Percentiles rank a stretch among this genome's conserved stretches.
Evolutionary conservation across 768 basidiomycete species (phyloP).

Genomic region (Gloeostereum incarnatum): DNA sequence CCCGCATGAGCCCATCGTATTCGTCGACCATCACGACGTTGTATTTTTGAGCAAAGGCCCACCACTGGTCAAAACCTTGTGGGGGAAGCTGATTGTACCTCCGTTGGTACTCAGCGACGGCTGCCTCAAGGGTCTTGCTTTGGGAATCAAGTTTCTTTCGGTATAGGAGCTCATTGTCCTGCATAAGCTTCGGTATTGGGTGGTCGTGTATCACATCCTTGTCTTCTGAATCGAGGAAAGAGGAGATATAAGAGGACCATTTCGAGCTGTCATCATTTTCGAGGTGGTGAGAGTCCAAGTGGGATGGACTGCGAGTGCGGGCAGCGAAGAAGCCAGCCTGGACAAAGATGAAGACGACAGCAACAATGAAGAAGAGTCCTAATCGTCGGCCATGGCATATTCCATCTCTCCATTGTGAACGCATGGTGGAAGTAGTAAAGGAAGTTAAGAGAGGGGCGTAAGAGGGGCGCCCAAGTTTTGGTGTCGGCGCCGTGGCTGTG

Average conservation of each 20-base stretch:
- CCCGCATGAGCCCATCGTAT: slow-evolving; percentile 71
- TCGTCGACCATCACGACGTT: slow-evolving; percentile 81
- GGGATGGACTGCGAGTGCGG: no score
- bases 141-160: slow-evolving; percentile 59
- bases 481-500: no score
- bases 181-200: slow-evolving; percentile 81
- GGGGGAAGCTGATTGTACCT: slow-evolving; percentile 79
- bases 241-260: not conserved
- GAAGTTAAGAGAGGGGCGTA: no score
- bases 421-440: no score
- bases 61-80: slow-evolving; percentile 89
- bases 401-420: no score
- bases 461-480: no score
- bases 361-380: not conserved
- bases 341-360: not conserved
- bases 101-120: slow-evolving; percentile 73
- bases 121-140: slow-evolving; percentile 69
- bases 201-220: slow-evolving; percentile 26
- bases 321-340: slow-evolving; percentile 1
- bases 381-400: no score
- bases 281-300: no score
- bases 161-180: slow-evolving; percentile 72
- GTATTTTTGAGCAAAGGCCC: slow-evolving; percentile 65
- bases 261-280: not conserved
- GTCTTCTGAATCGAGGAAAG: not conserved